These are phyloP conservation scores for Yamadazyma atmosphaerica DNA, from an alignment of 1,139 yeast species.

Conservation along the genomic window DNA sequence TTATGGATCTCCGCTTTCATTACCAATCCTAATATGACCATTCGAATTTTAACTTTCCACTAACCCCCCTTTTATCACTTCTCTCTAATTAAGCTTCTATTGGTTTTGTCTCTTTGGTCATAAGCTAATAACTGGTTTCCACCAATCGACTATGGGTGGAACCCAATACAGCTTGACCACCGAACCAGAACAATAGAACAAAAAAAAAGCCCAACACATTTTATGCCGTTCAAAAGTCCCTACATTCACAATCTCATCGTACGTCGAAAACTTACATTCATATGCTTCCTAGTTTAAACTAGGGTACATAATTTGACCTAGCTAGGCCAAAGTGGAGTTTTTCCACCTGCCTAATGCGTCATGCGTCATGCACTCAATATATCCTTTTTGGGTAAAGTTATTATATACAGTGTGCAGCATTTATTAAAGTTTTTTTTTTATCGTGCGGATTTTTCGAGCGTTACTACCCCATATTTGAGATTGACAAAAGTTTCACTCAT, in stretches of 20 bases:
- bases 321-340: slow-evolving; percentile 26
- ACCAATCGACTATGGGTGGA: too few species aligned
- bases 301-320: slow-evolving; percentile 15
- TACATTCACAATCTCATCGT: neutral
- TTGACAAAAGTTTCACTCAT: neutral
- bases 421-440: neutral
- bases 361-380: slow-evolving; percentile 18
- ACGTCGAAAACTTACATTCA: slow-evolving; percentile 3
- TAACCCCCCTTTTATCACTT: neutral
- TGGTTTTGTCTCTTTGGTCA: too few species aligned
- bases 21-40: neutral
- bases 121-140: too few species aligned
- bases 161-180: too few species aligned
- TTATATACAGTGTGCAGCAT: neutral
- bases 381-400: slow-evolving; percentile 19
- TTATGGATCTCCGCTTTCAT: slow-evolving; percentile 5
- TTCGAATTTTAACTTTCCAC: neutral
- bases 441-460: neutral
- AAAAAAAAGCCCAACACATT: too few species aligned
- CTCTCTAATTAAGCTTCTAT: neutral
- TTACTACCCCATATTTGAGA: slow-evolving; percentile 2
- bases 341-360: slow-evolving; percentile 18
- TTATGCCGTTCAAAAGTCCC: too few species aligned
- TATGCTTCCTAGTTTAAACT: slow-evolving; percentile 9
- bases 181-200: too few species aligned